Evolutionary conservation across 495 filamentous ascomycete genomes (phyloP).

Genomic region (Patellaria atrata): DNA sequence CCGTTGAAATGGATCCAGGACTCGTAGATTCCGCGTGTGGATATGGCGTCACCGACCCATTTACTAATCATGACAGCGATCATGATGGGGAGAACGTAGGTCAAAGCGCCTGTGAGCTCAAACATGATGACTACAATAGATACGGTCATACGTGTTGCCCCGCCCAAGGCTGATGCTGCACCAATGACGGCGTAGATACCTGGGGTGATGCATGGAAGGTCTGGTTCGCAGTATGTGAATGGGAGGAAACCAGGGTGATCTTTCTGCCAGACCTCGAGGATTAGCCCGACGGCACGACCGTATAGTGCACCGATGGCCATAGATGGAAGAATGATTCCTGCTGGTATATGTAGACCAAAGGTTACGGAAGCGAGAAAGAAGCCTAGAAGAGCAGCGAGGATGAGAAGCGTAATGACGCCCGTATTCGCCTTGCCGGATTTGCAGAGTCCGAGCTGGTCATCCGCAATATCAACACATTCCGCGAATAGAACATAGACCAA

Average conservation of each 20-base stretch:
- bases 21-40: constrained; percentile 90
- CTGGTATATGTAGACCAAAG: constrained; percentile 93
- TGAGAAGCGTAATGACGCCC: constrained; percentile 61
- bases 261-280: constrained; percentile 78
- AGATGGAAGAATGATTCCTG: constrained; percentile 92
- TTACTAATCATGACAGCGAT: constrained; percentile 98
- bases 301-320: constrained; percentile 90
- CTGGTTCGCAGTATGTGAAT: constrained; percentile 72
- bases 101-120: constrained; percentile 87
- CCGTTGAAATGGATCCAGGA: constrained; percentile 94
- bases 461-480: constrained; percentile 62
- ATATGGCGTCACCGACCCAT: constrained; percentile 96
- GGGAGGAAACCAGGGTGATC: constrained; percentile 59
- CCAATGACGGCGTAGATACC: constrained; percentile 95
- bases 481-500: constrained; percentile 85
- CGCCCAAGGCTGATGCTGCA: constrained; percentile 87
- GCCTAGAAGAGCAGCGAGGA: constrained; percentile 65
- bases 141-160: constrained; percentile 91
- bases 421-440: constrained; percentile 56
- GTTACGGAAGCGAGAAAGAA: constrained; percentile 79
- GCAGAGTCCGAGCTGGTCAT: constrained; percentile 82
- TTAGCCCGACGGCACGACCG: constrained; percentile 80
- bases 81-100: constrained; percentile 97
- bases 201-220: constrained; percentile 81
- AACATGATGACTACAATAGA: constrained; percentile 99